A percentile compares a stretch with the other conserved stretches of the same genome.
Conservation (phyloP, 1,284 basidiomycete genomes). For the Cryptococcus deneoformans region DNA sequence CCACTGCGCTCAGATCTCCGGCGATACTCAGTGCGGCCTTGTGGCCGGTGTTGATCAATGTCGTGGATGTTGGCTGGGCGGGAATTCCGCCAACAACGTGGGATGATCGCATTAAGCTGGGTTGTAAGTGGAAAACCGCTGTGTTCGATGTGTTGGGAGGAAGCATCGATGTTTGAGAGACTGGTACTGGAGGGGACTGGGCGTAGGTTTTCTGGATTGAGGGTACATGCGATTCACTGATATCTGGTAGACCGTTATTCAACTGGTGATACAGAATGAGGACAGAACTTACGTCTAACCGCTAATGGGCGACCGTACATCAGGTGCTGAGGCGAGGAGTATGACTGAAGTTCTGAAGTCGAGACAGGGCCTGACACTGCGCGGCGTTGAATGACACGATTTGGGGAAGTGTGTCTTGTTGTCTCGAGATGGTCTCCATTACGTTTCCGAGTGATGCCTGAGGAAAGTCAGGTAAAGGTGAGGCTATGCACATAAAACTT, state of each 20-base stretch:
- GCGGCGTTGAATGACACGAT: not conserved
- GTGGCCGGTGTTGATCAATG: constrained; percentile 20
- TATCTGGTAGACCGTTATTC: too few relatives aligned
- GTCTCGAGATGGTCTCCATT: constrained; percentile 24
- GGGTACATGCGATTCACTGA: too few relatives aligned
- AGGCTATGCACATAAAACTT: not conserved
- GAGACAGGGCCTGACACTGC: not conserved
- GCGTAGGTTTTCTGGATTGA: too few relatives aligned
- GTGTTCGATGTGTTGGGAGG: too few relatives aligned
- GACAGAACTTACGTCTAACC: too few relatives aligned
- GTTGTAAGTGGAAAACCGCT: constrained; percentile 18
- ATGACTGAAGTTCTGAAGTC: too few relatives aligned
- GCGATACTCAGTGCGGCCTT: constrained; percentile 49
- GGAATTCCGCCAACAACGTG: constrained; percentile 26
- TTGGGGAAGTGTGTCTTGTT: constrained; percentile 17
- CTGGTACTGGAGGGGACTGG: too few relatives aligned
- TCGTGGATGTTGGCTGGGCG: constrained; percentile 11
- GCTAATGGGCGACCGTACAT: too few relatives aligned
- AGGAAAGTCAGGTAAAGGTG: not conserved
- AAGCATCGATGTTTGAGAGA: too few relatives aligned
- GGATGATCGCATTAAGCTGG: constrained; percentile 42
- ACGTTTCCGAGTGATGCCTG: constrained; percentile 18
- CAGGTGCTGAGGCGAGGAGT: too few relatives aligned
- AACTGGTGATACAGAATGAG: too few relatives aligned
- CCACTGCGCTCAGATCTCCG: constrained; percentile 54